Conservation (phyloP, 1,139 yeast genomes). For the Yarrowia galli region DNA sequence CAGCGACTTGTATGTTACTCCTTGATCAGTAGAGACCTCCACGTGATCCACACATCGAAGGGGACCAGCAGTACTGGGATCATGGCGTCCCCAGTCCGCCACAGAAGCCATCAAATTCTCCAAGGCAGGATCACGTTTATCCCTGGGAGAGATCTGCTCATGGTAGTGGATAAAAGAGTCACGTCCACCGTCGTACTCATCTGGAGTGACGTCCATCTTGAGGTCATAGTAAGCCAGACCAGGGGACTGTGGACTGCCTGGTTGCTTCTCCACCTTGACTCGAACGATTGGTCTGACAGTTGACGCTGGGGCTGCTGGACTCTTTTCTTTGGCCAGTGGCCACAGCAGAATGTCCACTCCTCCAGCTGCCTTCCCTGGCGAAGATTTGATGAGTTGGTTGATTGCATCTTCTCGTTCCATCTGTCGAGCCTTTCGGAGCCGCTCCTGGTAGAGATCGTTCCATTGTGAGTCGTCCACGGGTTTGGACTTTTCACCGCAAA, state of each 20-base stretch:
- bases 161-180: constrained; percentile 22
- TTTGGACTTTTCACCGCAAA: constrained; percentile 16
- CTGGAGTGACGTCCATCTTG: constrained; percentile 10
- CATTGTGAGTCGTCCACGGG: constrained; percentile 20
- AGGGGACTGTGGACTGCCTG: background rate
- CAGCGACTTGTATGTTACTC: constrained; percentile 8
- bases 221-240: constrained; percentile 13
- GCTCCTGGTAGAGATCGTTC: constrained; percentile 25
- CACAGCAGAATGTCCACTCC: constrained; percentile 22
- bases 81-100: constrained; percentile 11
- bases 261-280: background rate
- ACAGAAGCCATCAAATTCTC: constrained; percentile 15
- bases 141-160: constrained; percentile 5
- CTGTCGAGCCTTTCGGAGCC: constrained; percentile 8
- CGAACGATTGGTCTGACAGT: constrained; percentile 2
- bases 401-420: constrained; percentile 21
- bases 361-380: background rate
- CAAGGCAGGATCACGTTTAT: background rate
- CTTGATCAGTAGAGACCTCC: constrained; percentile 20
- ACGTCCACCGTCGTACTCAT: constrained; percentile 21
- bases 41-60: constrained; percentile 13
- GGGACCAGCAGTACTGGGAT: constrained; percentile 9
- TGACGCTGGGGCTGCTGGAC: background rate
- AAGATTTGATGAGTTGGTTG: constrained; percentile 16
- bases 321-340: constrained; percentile 32